These are phyloP conservation scores for Suhomyces vadensis DNA, from an alignment of 805 yeast species.

Conservation along the genomic window DNA sequence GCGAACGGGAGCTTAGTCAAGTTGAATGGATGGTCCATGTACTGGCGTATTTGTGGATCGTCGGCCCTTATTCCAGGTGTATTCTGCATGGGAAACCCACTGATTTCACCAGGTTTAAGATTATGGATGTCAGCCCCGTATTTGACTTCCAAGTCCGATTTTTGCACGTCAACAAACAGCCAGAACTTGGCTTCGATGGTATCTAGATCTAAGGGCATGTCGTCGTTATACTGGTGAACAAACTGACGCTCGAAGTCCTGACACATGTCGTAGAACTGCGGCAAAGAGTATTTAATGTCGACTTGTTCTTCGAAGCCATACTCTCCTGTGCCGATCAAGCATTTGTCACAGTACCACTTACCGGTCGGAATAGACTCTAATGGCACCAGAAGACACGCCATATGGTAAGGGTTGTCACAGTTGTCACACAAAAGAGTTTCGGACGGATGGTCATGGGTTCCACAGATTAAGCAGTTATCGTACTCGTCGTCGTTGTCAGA, in stretches of 20 bases:
- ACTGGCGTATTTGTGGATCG: slow-evolving; percentile 26
- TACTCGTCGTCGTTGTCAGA: slow-evolving; percentile 25
- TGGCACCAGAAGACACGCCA: slow-evolving; percentile 63
- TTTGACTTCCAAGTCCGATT: slow-evolving; percentile 56
- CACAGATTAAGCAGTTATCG: slow-evolving; percentile 51
- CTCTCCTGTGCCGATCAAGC: slow-evolving; percentile 84
- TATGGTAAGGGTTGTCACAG: slow-evolving; percentile 71
- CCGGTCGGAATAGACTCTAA: slow-evolving; percentile 52
- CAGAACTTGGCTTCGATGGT: slow-evolving; percentile 67
- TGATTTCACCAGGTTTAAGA: slow-evolving; percentile 59
- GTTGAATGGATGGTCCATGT: slow-evolving; percentile 70
- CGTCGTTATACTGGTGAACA: slow-evolving; percentile 27
- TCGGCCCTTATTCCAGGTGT: slow-evolving; percentile 18
- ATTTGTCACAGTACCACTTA: slow-evolving; percentile 79
- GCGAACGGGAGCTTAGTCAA: slow-evolving; percentile 71
- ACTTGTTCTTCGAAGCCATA: slow-evolving; percentile 79
- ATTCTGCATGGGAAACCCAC: slow-evolving; percentile 66
- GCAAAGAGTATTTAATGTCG: slow-evolving; percentile 53
- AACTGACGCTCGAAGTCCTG: slow-evolving; percentile 49
- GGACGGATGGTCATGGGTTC: slow-evolving; percentile 43
- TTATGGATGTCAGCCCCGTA: slow-evolving; percentile 88
- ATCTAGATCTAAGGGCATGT: slow-evolving; percentile 39
- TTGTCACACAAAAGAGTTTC: slow-evolving; percentile 66
- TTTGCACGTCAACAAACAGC: slow-evolving; percentile 45
- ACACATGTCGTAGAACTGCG: slow-evolving; percentile 61